Evolutionary conservation across 2,329 filamentous ascomycete species (phyloP).

Genomic region (Shiraia bambusicola): DNA sequence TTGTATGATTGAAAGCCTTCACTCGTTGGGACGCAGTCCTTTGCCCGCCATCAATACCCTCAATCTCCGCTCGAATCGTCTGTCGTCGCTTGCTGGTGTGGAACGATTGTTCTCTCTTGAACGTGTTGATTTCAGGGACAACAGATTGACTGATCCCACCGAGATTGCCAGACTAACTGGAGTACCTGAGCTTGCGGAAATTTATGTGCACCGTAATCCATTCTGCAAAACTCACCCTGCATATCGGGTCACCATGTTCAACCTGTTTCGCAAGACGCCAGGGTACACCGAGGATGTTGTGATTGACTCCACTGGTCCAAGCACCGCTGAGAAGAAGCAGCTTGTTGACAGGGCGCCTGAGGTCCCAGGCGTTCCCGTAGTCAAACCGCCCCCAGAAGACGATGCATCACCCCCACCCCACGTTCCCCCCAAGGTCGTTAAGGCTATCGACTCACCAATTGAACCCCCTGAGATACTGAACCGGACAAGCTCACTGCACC

Average conservation of each 20-base stretch:
- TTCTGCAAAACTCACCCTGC: conserved; percentile 84
- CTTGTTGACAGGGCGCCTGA: conserved; percentile 80
- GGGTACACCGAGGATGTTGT: conserved; percentile 88
- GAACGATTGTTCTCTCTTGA: conserved; percentile 88
- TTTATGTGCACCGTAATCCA: conserved; percentile 90
- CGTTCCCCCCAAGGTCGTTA: conserved; percentile 59
- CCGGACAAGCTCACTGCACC: conserved; percentile 34
- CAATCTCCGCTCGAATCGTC: conserved; percentile 85
- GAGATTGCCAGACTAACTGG: conserved; percentile 87
- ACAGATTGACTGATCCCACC: conserved; percentile 83
- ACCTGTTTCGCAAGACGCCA: conserved; percentile 85
- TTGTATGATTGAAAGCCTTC: conserved; percentile 95
- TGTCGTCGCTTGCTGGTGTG: conserved; percentile 83
- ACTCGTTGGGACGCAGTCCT: conserved; percentile 81
- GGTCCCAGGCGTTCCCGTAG: conserved; percentile 72
- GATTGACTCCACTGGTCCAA: conserved; percentile 81
- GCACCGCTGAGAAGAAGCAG: conserved; percentile 81
- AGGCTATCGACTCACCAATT: conserved; percentile 25
- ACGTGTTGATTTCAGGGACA: conserved; percentile 87
- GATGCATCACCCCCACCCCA: conserved; percentile 57
- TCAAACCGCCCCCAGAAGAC: conserved; percentile 68
- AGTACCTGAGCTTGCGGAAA: conserved; percentile 86
- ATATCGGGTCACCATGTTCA: conserved; percentile 91
- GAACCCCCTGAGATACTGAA: conserved; percentile 20
- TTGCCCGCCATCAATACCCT: conserved; percentile 91